phyloP scores from a whole-genome alignment of 192 early-diverging fungal genomes.

The Coemansia sp. region DNA sequence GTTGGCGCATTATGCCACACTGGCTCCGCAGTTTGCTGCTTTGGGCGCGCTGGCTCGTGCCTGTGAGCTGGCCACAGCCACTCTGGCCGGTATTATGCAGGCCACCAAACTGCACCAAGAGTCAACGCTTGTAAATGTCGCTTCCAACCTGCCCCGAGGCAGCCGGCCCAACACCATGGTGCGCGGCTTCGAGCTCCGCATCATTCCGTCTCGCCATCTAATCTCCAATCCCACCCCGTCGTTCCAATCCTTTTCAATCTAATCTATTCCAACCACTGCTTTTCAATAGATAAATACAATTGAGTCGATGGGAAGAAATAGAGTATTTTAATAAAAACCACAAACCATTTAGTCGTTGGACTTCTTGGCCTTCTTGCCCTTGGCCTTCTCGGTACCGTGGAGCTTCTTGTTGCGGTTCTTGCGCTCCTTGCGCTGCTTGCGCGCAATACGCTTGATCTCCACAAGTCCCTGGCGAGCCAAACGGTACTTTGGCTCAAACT shows the following conservation, averaged over 20 bases:
- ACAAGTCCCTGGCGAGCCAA: conserved; percentile 73
- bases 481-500: conserved; percentile 99
- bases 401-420: conserved; percentile 99
- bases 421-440: conserved; percentile 99
- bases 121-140: conserved; percentile 11
- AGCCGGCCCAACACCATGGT: conserved; percentile 43
- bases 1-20: conserved; percentile 61
- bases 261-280: neutral
- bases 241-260: conserved; percentile 13
- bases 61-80: conserved; percentile 66
- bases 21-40: conserved; percentile 12
- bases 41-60: conserved; percentile 51
- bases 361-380: conserved; percentile 58
- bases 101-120: conserved; percentile 59
- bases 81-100: conserved; percentile 69
- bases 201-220: conserved; percentile 63
- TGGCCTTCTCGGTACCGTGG: conserved; percentile 93
- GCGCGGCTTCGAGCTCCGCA: conserved; percentile 65
- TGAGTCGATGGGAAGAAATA: too few relatives aligned
- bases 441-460: conserved; percentile 68
- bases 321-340: neutral
- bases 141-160: conserved; percentile 25
- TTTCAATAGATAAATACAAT: too few relatives aligned
- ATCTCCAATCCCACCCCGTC: conserved; percentile 20
- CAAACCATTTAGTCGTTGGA: conserved; percentile 1